Conservation (phyloP, 2,329 filamentous ascomycete genomes). For the Beauveria caledonica region DNA sequence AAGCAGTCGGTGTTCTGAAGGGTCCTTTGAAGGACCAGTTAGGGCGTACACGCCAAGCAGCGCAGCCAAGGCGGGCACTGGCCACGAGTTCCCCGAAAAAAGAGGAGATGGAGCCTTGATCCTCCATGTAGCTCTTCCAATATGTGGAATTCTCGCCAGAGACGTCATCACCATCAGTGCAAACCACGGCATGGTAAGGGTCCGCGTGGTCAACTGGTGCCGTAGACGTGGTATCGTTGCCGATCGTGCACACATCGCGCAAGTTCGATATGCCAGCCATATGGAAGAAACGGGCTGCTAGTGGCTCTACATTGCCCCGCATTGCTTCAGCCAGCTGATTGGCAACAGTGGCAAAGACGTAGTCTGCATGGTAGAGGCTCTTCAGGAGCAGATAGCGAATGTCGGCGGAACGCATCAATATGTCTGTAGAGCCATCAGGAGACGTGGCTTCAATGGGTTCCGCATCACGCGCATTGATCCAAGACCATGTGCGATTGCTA, state of each 20-base stretch:
- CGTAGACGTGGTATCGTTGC: neutral
- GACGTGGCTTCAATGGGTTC: neutral
- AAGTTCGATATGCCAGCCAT: neutral
- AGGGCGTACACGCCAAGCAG: slow-evolving; percentile 21
- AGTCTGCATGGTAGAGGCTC: neutral
- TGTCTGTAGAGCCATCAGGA: neutral
- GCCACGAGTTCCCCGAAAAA: slow-evolving; percentile 27
- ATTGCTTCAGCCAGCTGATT: neutral
- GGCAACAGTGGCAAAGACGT: neutral
- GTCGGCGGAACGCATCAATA: neutral
- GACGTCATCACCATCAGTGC: slow-evolving; percentile 26
- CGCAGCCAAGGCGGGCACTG: slow-evolving; percentile 30
- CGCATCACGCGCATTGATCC: slow-evolving; percentile 16
- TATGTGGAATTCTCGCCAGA: slow-evolving; percentile 16
- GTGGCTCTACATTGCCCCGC: neutral
- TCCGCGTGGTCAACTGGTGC: neutral
- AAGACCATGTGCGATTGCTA: slow-evolving; percentile 23
- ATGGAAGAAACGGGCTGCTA: neutral
- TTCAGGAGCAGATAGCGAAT: neutral
- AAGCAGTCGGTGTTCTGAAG: neutral
- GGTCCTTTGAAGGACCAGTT: slow-evolving; percentile 9
- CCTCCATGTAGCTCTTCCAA: slow-evolving; percentile 23
- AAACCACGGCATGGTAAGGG: slow-evolving; percentile 20
- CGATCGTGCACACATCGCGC: neutral
- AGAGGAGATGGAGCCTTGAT: slow-evolving; percentile 20